These are phyloP conservation scores for Ceratocystis huliohia DNA, from an alignment of 2,329 filamentous ascomycete genomes.

Conservation along the genomic window DNA sequence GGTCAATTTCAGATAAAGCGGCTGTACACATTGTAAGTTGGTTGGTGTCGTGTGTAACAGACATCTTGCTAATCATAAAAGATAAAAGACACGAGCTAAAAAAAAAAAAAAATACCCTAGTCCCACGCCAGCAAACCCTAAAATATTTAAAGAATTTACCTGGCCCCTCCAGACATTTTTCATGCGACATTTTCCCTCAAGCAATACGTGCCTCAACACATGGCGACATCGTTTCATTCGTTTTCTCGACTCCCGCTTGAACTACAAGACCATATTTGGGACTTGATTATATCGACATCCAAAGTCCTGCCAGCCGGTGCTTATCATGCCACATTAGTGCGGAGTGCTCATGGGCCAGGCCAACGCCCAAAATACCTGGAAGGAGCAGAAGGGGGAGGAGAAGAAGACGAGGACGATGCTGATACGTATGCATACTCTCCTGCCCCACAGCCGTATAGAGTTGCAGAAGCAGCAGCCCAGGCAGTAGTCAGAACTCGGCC, in stretches of 20 bases:
- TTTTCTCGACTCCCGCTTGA: conserved; percentile 16
- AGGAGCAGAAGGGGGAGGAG: background rate
- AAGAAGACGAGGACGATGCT: background rate
- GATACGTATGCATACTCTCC: background rate
- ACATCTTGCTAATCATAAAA: background rate
- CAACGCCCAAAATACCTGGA: background rate
- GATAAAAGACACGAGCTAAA: background rate
- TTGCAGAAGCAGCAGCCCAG: background rate
- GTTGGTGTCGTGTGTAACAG: background rate
- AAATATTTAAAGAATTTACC: background rate
- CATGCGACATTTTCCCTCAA: background rate
- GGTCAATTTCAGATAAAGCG: background rate
- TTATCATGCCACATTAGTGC: conserved; percentile 17
- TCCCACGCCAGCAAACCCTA: background rate
- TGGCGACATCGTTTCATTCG: conserved; percentile 12
- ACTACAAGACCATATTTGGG: conserved; percentile 18
- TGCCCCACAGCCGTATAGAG: background rate
- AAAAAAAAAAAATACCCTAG: background rate
- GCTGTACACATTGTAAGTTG: background rate
- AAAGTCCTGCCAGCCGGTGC: conserved; percentile 2
- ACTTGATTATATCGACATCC: background rate
- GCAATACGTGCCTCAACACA: conserved; percentile 1
- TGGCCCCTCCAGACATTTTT: background rate
- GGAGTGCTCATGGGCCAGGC: conserved; percentile 3
- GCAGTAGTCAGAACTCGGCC: background rate